Conservation (phyloP, 805 yeast genomes). For the Candida krabiensis region DNA sequence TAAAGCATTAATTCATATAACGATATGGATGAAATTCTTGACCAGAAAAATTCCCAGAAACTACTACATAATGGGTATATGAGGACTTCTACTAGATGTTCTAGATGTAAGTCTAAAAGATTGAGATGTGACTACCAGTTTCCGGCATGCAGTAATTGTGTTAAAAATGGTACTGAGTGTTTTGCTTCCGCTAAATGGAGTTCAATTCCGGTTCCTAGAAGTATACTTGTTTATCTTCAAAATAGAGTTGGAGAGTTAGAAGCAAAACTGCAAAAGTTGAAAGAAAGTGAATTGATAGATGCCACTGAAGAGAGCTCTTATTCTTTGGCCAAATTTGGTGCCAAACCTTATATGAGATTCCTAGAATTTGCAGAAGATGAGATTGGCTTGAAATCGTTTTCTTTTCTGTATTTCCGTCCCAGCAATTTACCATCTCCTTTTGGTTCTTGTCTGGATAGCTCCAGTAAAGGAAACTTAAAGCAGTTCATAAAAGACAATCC, state of each 20-base stretch:
- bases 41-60: background rate
- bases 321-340: slow-evolving; percentile 6
- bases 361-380: slow-evolving; percentile 8
- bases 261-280: slow-evolving; percentile 5
- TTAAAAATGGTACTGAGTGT: slow-evolving; percentile 4
- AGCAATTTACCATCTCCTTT: slow-evolving; percentile 15
- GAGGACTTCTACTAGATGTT: slow-evolving; percentile 11
- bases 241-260: slow-evolving; percentile 11
- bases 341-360: slow-evolving; percentile 7
- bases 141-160: slow-evolving; percentile 11
- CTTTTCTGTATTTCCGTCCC: slow-evolving; percentile 9
- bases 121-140: slow-evolving; percentile 9
- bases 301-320: slow-evolving; percentile 9
- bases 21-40: background rate
- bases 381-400: slow-evolving; percentile 1
- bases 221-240: slow-evolving; percentile 7
- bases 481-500: slow-evolving; percentile 10
- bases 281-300: slow-evolving; percentile 5
- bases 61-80: background rate
- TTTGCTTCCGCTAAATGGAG: slow-evolving; percentile 12
- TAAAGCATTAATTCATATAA: too few species aligned
- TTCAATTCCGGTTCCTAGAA: slow-evolving; percentile 9
- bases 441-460: slow-evolving; percentile 4
- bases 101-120: slow-evolving; percentile 10
- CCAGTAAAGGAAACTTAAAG: slow-evolving; percentile 8